Evolutionary conservation across 2,329 filamentous ascomycete species (phyloP).

Genomic region (Cercospora zeae-maydis): DNA sequence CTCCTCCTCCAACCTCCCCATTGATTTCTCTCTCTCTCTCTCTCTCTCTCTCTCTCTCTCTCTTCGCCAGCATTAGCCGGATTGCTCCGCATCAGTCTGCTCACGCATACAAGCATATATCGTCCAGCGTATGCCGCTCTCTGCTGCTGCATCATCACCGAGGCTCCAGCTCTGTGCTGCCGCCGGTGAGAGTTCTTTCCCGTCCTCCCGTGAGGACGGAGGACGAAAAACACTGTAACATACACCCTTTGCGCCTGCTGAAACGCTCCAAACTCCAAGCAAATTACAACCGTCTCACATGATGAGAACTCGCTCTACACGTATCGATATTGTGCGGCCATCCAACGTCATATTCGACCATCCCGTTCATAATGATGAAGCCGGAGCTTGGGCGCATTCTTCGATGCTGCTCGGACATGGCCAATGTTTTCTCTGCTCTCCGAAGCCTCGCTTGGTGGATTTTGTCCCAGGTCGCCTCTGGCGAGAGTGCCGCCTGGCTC

Average conservation of each 20-base stretch:
- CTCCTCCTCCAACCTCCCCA: neutral
- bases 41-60: neutral
- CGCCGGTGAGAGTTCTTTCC: neutral
- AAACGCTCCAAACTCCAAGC: neutral
- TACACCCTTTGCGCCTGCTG: neutral
- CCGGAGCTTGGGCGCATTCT: neutral
- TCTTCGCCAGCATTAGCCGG: neutral
- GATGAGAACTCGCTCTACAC: neutral
- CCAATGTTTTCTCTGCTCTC: conserved; percentile 16
- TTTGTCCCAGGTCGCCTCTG: conserved; percentile 14
- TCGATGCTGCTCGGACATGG: neutral
- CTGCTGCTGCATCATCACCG: neutral
- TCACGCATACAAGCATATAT: neutral
- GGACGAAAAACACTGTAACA: neutral
- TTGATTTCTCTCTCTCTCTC: neutral
- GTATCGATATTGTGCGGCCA: neutral
- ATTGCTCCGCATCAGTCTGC: neutral
- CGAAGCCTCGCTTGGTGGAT: conserved; percentile 22
- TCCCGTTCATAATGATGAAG: neutral
- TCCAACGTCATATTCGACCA: neutral
- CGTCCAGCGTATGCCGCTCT: neutral
- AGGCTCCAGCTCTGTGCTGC: no score
- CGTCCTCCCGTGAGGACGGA: neutral
- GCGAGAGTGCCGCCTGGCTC: conserved; percentile 7
- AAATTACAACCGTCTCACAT: neutral